Evolutionary conservation across 495 filamentous ascomycete genomes (phyloP).

Genomic region (Xylaria acuta): DNA sequence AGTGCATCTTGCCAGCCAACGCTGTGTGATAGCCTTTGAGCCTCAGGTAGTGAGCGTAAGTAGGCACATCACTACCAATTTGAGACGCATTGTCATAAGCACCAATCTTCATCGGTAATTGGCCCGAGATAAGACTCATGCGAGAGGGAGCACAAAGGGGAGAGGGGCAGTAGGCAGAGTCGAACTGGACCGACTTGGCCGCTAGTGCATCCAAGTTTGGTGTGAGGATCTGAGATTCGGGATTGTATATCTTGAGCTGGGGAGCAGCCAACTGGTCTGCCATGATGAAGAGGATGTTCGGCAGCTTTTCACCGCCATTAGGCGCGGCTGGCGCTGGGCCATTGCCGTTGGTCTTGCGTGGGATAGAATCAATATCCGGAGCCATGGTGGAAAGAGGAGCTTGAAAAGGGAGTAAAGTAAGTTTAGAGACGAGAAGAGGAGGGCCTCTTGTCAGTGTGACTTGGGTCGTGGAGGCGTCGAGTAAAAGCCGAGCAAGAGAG

Average conservation of each 20-base stretch:
- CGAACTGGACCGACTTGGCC: conserved; percentile 78
- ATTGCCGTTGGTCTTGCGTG: conserved; percentile 31
- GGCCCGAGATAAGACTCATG: conserved; percentile 87
- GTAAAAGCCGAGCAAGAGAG: not conserved
- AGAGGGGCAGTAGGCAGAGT: conserved; percentile 87
- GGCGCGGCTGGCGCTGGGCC: conserved; percentile 26
- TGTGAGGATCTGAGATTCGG: conserved; percentile 80
- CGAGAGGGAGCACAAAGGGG: conserved; percentile 88
- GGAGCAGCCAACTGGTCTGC: conserved; percentile 91
- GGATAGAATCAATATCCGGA: conserved; percentile 61
- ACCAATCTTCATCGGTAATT: conserved; percentile 83
- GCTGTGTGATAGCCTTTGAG: conserved; percentile 84
- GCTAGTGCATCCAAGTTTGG: conserved; percentile 85
- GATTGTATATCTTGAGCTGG: conserved; percentile 81
- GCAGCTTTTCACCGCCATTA: conserved; percentile 52
- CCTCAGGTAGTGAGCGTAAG: conserved; percentile 90
- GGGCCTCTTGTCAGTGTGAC: not conserved
- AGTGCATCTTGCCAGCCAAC: conserved; percentile 93
- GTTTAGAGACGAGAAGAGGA: conserved; percentile 4
- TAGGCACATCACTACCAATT: conserved; percentile 76
- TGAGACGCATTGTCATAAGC: conserved; percentile 87
- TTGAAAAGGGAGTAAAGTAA: conserved; percentile 1
- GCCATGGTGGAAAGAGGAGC: conserved; percentile 48
- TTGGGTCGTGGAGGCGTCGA: not conserved
- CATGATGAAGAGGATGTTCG: conserved; percentile 88